Evolutionary conservation across 441 rosid species (phyloP), one percentile per base, ranked within the genome.

Genomic region (Omphalea diandra): DNA sequence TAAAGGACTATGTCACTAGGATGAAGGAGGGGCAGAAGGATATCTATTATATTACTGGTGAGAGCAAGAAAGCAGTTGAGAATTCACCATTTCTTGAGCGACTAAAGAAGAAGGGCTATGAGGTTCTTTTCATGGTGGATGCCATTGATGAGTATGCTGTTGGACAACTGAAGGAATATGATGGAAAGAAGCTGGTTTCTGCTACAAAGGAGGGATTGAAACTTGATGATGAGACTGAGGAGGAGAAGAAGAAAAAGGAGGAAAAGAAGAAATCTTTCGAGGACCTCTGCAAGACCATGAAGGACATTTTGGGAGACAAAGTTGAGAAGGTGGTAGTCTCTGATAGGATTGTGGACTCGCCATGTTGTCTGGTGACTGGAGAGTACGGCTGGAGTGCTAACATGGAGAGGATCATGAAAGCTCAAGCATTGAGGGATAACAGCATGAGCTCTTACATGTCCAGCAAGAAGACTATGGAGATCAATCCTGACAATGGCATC

Each of bases 361-460:
- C 97, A 2, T 92, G 96, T 76, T 92, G 96, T 68, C 76, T 90
- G 74, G 98, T 92, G 18, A 92, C 98, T 0, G 96, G 91, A 1
- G 98, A 92, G 50, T 92, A 92, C 3, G 98, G 96, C 2, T 88
- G 98, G 96, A 86, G 82, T 0, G 98, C 98, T 0, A 90, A 92
- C 79, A 92, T 92, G 97, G 96, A 92, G 72, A 88, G 97, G 71
- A 90, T 91, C 74, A 91, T 91, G 97, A 91, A 87, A 75, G 97
- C 97, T 0, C 97, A 91, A 65, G 93, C 96, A 0, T 31, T 92
- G 81, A 87, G 93, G 68, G 98, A 92, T 49, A 87, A 6, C 75
- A 88, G 91, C 85, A 90, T 90, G 98, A 65, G 87, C 12, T 85
- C 93, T 1, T 92, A 92, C 84, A 92, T 92, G 98, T 92, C 96